Evolutionary conservation across 495 filamentous ascomycete species (phyloP), one percentile per base, ranked within the genome.

Genomic region (Neurospora sp.): DNA sequence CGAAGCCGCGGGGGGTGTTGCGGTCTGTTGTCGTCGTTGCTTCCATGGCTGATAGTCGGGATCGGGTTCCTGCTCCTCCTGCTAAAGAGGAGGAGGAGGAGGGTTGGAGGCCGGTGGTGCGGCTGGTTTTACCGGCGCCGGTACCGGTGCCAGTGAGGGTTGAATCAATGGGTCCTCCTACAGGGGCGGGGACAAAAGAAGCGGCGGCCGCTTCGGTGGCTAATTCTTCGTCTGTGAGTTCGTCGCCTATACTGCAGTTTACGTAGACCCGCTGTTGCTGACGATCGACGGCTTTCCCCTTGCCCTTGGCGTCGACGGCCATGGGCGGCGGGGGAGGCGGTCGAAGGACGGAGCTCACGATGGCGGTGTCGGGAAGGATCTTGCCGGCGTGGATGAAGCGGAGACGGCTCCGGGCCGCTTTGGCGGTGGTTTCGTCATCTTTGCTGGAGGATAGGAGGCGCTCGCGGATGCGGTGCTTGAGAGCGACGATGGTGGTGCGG

Each of bases 381-480:
- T 92, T 93, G 73, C 95, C 96, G 71, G 89, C 84, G 82, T 97
- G 89, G 80, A 98, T 97, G 72, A 98, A 89, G 71, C 94, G 92
- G 16, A 98, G 88, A 18, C 91, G 89, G 73, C 88, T 89, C 8
- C 85, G 83, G 22, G 82, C 53, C 38, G 79, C 73, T 39, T 74
- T 69, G 65, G 86, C 85, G 70, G 91, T 87, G 37, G 85, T 18
- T 16, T 18, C 27, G 31, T 59, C 71, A 68, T 59, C 42, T 61
- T 48, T 35, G 71, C 8, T 71, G 48, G 76, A 72, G 42, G 73
- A 38, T 39, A 68, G 88, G 22, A 97, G 91, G 14, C 90, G 86
- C 12, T 85, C 78, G 71, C 96, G 93, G 82, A 99, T 93, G 20
- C 91, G 85, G 75, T 90, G 91, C 78, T 94, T 97, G 40, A 97